Base-by-base conservation (phyloP, 2,329 filamentous ascomycete genomes). In the Fusarium tuaranense region DNA sequence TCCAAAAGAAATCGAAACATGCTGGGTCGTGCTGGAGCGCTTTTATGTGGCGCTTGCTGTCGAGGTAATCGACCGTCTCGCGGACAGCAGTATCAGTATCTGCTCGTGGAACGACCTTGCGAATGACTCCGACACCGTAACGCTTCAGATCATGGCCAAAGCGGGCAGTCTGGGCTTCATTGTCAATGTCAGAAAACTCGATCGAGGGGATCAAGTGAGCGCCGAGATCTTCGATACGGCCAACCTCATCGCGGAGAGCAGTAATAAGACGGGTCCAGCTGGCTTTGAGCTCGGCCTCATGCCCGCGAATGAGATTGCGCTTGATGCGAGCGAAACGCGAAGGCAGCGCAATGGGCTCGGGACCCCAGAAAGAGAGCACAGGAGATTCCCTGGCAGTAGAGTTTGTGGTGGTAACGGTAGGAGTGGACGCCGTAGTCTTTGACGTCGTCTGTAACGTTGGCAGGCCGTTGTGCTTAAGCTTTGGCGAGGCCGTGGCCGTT, bases 1-100 rank as follows among this genome's bases (percentile, higher is more conserved):
- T 92, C 92, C 92, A 94, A 83, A 93, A 94, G 77, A 93, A 88
- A 81, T 94, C 92, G 82, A 92, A 93, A 62, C 93, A 93, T 2
- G 92, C 90, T 7, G 92, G 92, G 46, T 92, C 90, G 75, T 82
- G 80, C 27, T 76, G 74, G 13, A 78, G 73, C 7, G 78, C 71
- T 39, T 79, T 81, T 57, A 80, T 74, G 59, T 78, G 74, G 27
- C 76, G 76, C 59, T 78, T 79, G 65, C 72, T 74, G 22, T 81
- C 78, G 51, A 82, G 77, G 78, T 94, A 93, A 48, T 87, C 84
- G 73, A 88, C 86, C 13, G 90, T 88, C 76, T 91, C 87, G 57
- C 86, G 84, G 76, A 93, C 92, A 80, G 89, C 89, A 30, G 83
- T 83, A 66, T 90, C 84, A 13, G 91, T 91, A 75, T 91, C 87